Percentiles rank a stretch among this genome's conserved stretches.
These are phyloP conservation scores for Purshia tridentata DNA, from an alignment of 306 rosid genomes.

Conservation along the genomic window DNA sequence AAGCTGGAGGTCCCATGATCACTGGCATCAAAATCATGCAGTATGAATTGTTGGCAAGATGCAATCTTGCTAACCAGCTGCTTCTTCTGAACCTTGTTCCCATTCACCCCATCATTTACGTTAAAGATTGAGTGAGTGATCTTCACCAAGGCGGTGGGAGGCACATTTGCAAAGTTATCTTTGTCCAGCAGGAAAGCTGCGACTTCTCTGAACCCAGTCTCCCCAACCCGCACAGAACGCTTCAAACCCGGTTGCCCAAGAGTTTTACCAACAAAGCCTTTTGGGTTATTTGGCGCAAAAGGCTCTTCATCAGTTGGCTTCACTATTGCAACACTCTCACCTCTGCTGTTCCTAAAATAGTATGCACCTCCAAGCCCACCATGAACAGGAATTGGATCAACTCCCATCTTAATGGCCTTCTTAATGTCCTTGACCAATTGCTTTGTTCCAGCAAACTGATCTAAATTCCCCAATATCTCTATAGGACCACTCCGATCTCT, in stretches of 20 bases:
- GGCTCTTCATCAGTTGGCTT: constrained; percentile 99
- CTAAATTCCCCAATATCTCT: constrained; percentile 77
- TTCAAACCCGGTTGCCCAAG: constrained; percentile 96
- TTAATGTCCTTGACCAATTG: constrained; percentile 57
- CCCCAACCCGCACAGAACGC: constrained; percentile 92
- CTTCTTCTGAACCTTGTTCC: constrained; percentile 58
- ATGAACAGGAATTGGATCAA: constrained; percentile 79
- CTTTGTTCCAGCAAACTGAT: constrained; percentile 43
- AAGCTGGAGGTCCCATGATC: constrained; percentile 98
- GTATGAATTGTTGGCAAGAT: constrained; percentile 84
- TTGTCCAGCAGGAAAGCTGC: constrained; percentile 88
- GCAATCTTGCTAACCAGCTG: constrained; percentile 91
- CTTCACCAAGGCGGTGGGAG: constrained; percentile 92
- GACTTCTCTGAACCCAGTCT: constrained; percentile 94
- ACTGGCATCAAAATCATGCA: constrained; percentile 96
- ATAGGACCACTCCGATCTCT: constrained; percentile 84
- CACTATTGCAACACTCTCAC: constrained; percentile 88
- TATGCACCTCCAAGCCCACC: constrained; percentile 99
- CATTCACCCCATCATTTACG: constrained; percentile 85
- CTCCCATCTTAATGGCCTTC: constrained; percentile 74
- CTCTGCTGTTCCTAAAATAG: constrained; percentile 64
- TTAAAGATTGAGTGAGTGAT: constrained; percentile 93
- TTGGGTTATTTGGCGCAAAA: constrained; percentile 95
- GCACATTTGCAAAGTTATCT: constrained; percentile 89
- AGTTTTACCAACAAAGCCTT: constrained; percentile 92